These are phyloP conservation scores for Marchantia polymorpha DNA, from an alignment of 225 moss, liverwort and hornwort genomes.

Conservation along the genomic window DNA sequence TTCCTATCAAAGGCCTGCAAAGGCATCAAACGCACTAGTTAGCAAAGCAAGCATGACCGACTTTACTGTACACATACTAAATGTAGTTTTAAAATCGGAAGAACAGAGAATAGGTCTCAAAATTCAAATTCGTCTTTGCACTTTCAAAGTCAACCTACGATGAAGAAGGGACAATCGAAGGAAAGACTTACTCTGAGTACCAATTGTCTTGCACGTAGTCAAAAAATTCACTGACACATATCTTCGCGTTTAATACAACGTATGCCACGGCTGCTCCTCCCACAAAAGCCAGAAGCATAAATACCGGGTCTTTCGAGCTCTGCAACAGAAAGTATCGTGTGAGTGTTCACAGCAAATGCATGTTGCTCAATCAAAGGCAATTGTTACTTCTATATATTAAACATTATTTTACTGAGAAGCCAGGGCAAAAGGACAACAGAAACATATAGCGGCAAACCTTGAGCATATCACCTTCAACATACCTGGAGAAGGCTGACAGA, in stretches of 20 bases:
- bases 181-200: conserved; percentile 30
- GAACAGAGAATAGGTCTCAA: no score
- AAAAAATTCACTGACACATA: conserved; percentile 28
- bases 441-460: neutral
- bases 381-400: no score
- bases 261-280: conserved; percentile 30
- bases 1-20: conserved; percentile 29
- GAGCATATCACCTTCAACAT: neutral
- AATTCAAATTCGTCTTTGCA: no score
- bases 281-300: conserved; percentile 30
- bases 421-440: neutral
- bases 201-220: conserved; percentile 33
- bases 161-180: neutral
- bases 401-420: neutral
- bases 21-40: neutral
- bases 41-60: no score
- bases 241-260: conserved; percentile 27
- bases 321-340: conserved; percentile 15
- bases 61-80: no score
- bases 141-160: no score
- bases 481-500: conserved; percentile 49
- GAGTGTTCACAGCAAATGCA: neutral
- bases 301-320: conserved; percentile 42
- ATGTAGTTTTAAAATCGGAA: no score
- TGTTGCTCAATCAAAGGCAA: neutral